A percentile compares a stretch with the other conserved stretches of the same genome.
These are phyloP conservation scores for Fusarium transvaalense DNA, from an alignment of 2,329 filamentous ascomycete species.

Conservation along the genomic window DNA sequence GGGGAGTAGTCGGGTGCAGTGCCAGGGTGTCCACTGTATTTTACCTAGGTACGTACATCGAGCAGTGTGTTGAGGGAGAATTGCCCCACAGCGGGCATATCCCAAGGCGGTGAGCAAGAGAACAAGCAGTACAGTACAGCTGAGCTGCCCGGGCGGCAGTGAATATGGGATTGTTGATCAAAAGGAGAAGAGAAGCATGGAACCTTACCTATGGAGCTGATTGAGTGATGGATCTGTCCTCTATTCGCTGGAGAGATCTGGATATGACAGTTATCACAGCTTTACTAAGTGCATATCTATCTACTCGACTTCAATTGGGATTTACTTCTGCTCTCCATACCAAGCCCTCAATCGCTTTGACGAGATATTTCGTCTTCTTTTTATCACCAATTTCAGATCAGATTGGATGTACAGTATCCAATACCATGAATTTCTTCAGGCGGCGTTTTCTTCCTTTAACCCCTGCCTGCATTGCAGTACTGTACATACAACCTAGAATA, in stretches of 20 bases:
- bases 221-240: conserved; percentile 7
- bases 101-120: conserved; percentile 44
- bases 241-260: not conserved
- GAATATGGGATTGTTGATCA: conserved; percentile 25
- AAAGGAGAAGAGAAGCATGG: conserved; percentile 23
- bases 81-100: conserved; percentile 46
- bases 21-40: conserved; percentile 30
- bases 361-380: not conserved
- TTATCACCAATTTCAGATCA: conserved; percentile 12
- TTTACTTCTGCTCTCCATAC: not conserved
- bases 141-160: conserved; percentile 19
- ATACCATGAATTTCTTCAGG: not conserved
- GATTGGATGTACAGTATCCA: conserved; percentile 4
- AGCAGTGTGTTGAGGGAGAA: conserved; percentile 23
- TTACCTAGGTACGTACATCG: conserved; percentile 12
- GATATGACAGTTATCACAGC: not conserved
- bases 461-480: conserved; percentile 7
- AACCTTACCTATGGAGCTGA: not conserved
- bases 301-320: not conserved
- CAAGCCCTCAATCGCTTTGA: not conserved
- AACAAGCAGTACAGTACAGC: conserved; percentile 1
- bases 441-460: not conserved
- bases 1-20: conserved; percentile 18
- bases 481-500: not conserved
- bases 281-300: not conserved